Percentiles rank a stretch among this genome's conserved stretches.
Conservation (phyloP, 2,329 filamentous ascomycete genomes). For the Kalmusia sp. region DNA sequence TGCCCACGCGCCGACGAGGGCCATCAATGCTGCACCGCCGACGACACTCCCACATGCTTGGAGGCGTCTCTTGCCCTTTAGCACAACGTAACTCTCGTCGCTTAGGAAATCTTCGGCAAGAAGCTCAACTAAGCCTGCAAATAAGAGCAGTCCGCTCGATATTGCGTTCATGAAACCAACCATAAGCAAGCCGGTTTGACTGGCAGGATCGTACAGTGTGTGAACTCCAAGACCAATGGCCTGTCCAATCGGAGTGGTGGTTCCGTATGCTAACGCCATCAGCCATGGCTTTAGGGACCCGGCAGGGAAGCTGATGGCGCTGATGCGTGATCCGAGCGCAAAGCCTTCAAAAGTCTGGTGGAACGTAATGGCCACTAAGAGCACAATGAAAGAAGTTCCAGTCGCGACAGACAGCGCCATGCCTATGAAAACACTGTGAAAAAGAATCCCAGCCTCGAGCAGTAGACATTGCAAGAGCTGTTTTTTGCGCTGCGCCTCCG, state of each 20-base stretch:
- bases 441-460: slow-evolving; percentile 78
- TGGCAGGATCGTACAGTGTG: slow-evolving; percentile 57
- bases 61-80: slow-evolving; percentile 64
- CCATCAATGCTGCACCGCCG: slow-evolving; percentile 67
- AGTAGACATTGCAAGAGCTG: slow-evolving; percentile 76
- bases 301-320: slow-evolving; percentile 72
- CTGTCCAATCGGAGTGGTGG: slow-evolving; percentile 61
- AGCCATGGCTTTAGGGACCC: slow-evolving; percentile 77
- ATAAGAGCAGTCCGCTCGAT: slow-evolving; percentile 55
- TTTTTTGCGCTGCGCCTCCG: slow-evolving; percentile 61
- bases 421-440: slow-evolving; percentile 79
- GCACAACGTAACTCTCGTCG: slow-evolving; percentile 67
- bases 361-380: slow-evolving; percentile 74
- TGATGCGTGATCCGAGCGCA: slow-evolving; percentile 74
- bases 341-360: slow-evolving; percentile 76
- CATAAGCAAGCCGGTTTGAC: slow-evolving; percentile 56
- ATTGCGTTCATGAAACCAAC: slow-evolving; percentile 61
- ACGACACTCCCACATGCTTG: slow-evolving; percentile 70
- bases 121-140: slow-evolving; percentile 58
- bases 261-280: slow-evolving; percentile 69
- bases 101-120: slow-evolving; percentile 63
- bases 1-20: slow-evolving; percentile 72
- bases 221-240: slow-evolving; percentile 59
- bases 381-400: slow-evolving; percentile 68
- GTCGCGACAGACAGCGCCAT: slow-evolving; percentile 75